Evolutionary conservation across 2,329 filamentous ascomycete genomes (phyloP).

Genomic region (Cryphonectria carpinicola): DNA sequence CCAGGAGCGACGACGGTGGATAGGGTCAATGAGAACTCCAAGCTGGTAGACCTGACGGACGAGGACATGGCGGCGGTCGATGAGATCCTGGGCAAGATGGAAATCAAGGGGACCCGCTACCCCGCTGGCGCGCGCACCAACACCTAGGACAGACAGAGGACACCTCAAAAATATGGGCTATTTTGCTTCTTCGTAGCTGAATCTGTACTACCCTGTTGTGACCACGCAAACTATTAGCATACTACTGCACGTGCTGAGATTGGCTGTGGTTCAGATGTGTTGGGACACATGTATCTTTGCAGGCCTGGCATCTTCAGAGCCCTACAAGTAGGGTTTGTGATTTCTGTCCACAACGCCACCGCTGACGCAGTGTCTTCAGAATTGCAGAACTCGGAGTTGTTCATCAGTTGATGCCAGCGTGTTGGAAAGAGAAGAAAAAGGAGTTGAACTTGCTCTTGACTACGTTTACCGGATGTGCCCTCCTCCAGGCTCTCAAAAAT

Average conservation of each 20-base stretch:
- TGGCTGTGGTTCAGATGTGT: neutral
- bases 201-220: neutral
- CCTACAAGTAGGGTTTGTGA: constrained; percentile 20
- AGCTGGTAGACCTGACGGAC: constrained; percentile 51
- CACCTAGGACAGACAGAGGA: constrained; percentile 37
- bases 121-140: constrained; percentile 41
- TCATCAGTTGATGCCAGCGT: constrained; percentile 29
- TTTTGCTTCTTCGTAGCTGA: neutral
- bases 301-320: constrained; percentile 23
- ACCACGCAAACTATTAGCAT: neutral
- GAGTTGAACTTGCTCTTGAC: neutral
- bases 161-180: too few species aligned
- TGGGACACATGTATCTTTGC: neutral
- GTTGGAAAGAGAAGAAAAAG: neutral
- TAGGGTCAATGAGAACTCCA: constrained; percentile 65
- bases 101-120: constrained; percentile 54
- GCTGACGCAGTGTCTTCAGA: constrained; percentile 27
- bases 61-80: constrained; percentile 58
- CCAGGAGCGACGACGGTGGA: constrained; percentile 63
- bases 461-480: neutral
- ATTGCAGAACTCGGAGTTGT: constrained; percentile 31
- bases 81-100: constrained; percentile 51
- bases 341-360: constrained; percentile 27
- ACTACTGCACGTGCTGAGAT: neutral
- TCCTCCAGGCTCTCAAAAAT: neutral